Percentiles rank a stretch among this genome's conserved stretches.
Conservation (phyloP, 192 early-diverging fungal species). For the Coemansia sp. region DNA sequence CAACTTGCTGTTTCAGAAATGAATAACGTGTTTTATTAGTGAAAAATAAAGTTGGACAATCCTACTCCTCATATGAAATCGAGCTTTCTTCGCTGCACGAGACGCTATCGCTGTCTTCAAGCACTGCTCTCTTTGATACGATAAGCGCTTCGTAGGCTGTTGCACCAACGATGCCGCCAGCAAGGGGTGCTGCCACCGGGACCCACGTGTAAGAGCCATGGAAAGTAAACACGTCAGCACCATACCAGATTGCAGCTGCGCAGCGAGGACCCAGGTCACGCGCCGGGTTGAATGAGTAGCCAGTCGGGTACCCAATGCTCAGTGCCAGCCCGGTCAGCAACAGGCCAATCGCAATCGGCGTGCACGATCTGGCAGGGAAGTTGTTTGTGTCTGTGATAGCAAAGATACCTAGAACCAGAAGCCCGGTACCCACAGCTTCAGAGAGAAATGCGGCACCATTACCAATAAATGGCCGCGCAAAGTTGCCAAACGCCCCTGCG, state of each 20-base stretch:
- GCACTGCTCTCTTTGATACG: constrained; percentile 41
- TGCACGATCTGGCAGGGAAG: constrained; percentile 50
- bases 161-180: constrained; percentile 62
- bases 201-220: constrained; percentile 70
- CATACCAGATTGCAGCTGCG: constrained; percentile 69
- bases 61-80: constrained; percentile 19
- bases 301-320: constrained; percentile 61
- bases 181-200: constrained; percentile 65
- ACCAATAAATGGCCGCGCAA: constrained; percentile 53
- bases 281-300: constrained; percentile 71
- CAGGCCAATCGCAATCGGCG: constrained; percentile 62
- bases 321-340: constrained; percentile 58
- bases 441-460: constrained; percentile 52
- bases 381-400: constrained; percentile 60
- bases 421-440: constrained; percentile 65
- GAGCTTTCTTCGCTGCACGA: constrained; percentile 32
- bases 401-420: constrained; percentile 62
- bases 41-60: constrained; percentile 4
- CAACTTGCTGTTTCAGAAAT: background rate
- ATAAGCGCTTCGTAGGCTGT: constrained; percentile 59
- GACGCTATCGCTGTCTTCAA: constrained; percentile 24
- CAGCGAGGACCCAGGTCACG: constrained; percentile 76
- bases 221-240: constrained; percentile 62
- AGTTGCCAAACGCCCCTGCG: constrained; percentile 51
- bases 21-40: background rate